Evolutionary conservation across 495 filamentous ascomycete genomes (phyloP).

Genomic region (Massariosphaeria phaeospora): DNA sequence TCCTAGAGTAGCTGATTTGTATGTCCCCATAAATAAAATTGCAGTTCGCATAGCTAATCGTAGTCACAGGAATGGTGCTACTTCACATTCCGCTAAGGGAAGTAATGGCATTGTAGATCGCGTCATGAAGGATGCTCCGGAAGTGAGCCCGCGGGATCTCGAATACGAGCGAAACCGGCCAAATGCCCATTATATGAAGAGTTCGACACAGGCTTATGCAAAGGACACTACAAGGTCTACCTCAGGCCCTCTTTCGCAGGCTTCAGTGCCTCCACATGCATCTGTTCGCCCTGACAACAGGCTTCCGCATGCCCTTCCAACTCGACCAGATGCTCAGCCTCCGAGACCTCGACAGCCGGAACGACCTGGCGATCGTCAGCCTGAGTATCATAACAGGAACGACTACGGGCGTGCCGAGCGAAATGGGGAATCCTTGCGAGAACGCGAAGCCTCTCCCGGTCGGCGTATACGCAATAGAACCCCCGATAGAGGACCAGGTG

Average conservation of each 20-base stretch:
- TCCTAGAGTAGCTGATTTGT: slow-evolving; percentile 20
- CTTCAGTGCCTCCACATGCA: not conserved
- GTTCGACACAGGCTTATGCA: no score
- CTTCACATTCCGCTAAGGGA: slow-evolving; percentile 14
- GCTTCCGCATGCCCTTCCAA: slow-evolving; percentile 31
- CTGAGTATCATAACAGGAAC: slow-evolving; percentile 25
- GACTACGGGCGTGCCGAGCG: slow-evolving; percentile 38
- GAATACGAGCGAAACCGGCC: not conserved
- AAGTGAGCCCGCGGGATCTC: not conserved
- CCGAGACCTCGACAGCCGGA: slow-evolving; percentile 20
- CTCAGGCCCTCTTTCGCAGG: not conserved
- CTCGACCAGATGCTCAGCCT: slow-evolving; percentile 28
- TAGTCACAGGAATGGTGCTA: slow-evolving; percentile 16
- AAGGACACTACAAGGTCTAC: not conserved
- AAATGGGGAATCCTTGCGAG: slow-evolving; percentile 28
- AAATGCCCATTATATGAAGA: no score
- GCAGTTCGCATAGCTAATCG: not conserved
- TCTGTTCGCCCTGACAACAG: slow-evolving; percentile 7
- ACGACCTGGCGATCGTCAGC: slow-evolving; percentile 21
- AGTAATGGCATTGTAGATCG: slow-evolving; percentile 38
- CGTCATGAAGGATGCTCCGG: slow-evolving; percentile 35
- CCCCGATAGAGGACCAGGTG: slow-evolving; percentile 25
- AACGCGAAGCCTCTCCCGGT: slow-evolving; percentile 25
- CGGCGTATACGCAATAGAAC: slow-evolving; percentile 36
- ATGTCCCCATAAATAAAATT: slow-evolving; percentile 15